Percentiles rank a stretch among this genome's conserved stretches.
These are phyloP conservation scores for Fusarium pininemorale DNA, from an alignment of 2,329 filamentous ascomycete species.

Conservation along the genomic window DNA sequence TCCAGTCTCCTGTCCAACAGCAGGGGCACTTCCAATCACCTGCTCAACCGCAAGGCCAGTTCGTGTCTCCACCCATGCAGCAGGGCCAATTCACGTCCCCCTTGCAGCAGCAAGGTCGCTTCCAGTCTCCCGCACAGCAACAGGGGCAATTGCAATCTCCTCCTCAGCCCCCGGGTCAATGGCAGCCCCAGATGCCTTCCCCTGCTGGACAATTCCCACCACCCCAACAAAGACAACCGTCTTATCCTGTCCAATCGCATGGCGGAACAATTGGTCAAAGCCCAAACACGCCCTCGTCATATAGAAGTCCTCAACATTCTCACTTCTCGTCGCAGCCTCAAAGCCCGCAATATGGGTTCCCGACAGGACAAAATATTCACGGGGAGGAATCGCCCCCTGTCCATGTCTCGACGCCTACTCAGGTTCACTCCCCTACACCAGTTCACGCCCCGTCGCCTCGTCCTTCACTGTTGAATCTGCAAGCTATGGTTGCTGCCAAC, in stretches of 20 bases:
- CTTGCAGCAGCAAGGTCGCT: conserved; percentile 2
- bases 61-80: neutral
- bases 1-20: neutral
- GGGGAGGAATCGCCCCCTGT: conserved; percentile 25
- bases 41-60: conserved; percentile 1
- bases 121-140: conserved; percentile 2
- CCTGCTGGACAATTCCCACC: conserved; percentile 48
- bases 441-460: conserved; percentile 23
- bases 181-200: conserved; percentile 21
- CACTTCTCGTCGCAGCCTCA: conserved; percentile 16
- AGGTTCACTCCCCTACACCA: conserved; percentile 19
- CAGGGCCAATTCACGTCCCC: conserved; percentile 7
- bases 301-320: conserved; percentile 15
- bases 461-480: conserved; percentile 24
- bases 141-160: conserved; percentile 22
- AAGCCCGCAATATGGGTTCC: conserved; percentile 12
- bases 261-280: conserved; percentile 46
- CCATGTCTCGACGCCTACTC: conserved; percentile 21
- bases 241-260: conserved; percentile 50
- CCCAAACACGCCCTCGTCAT: conserved; percentile 27
- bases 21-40: conserved; percentile 10
- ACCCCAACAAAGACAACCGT: conserved; percentile 51
- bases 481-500: conserved; percentile 13
- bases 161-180: conserved; percentile 14
- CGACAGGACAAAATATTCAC: neutral